phyloP scores from a whole-genome alignment of 768 basidiomycete genomes.

The Sarcomyxa edulis region DNA sequence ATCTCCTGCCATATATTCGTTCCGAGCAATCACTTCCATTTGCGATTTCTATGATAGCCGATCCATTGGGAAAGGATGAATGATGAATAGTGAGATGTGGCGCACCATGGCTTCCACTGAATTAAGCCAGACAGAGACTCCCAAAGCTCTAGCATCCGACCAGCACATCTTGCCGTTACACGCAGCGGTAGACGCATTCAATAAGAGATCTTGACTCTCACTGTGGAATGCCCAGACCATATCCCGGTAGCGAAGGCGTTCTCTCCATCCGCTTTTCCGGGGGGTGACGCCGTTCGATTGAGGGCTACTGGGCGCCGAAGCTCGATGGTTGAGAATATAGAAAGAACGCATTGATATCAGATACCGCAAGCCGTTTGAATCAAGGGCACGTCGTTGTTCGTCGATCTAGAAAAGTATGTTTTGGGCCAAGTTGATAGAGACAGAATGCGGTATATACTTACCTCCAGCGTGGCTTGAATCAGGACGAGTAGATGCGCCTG shows the following conservation, averaged over 20 bases:
- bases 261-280: constrained; percentile 52
- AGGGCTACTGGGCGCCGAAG: constrained; percentile 43
- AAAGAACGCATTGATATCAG: constrained; percentile 90
- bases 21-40: constrained; percentile 84
- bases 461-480: constrained; percentile 85
- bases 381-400: constrained; percentile 84
- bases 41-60: constrained; percentile 55
- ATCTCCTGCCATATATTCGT: constrained; percentile 87
- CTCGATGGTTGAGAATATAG: constrained; percentile 74
- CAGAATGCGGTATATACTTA: constrained; percentile 20
- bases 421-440: constrained; percentile 2
- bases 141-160: constrained; percentile 82
- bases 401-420: constrained; percentile 54
- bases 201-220: constrained; percentile 83
- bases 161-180: constrained; percentile 87
- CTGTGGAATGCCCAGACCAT: constrained; percentile 98
- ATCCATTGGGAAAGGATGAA: constrained; percentile 1
- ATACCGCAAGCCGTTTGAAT: constrained; percentile 90
- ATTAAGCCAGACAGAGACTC: constrained; percentile 84
- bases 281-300: constrained; percentile 33
- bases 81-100: constrained; percentile 8
- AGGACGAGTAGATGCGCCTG: constrained; percentile 79
- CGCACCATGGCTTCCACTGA: constrained; percentile 76
- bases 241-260: constrained; percentile 86
- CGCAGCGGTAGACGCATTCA: constrained; percentile 62